Evolutionary conservation across 306 rosid species (phyloP), one percentile per base, ranked within the genome.

Genomic region (Prunus mume): DNA sequence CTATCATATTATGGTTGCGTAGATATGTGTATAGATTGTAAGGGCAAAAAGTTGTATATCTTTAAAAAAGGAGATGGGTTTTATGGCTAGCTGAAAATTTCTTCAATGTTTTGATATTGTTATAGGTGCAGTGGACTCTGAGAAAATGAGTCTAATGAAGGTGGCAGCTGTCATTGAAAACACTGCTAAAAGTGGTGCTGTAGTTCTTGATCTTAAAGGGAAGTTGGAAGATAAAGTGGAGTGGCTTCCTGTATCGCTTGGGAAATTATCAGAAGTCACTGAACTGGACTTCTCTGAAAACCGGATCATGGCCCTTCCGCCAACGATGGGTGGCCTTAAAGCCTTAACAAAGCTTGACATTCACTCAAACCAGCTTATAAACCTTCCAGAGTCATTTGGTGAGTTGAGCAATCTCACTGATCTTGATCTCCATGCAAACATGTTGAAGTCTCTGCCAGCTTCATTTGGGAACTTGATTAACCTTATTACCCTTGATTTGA

Each of bases 181-280:
- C 79, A 85, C 79, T 76, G 90, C 89, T 19, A 89, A 84, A 68
- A 89, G 77, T 67, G 91, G 90, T 51, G 84, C 81, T 43, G 41
- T 76, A 73, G 88, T 41, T 46, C 91, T 95, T 77, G 90, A 95
- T 54, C 95, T 95, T 46, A 88, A 80, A 83, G 96, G 92, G n/a
- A 95, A 84, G 49, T 87, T 94, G 78, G 81, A 69, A 82, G 98
- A 95, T 58, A 90, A 84, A 82, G 68, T 85, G 89, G 97, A 95
- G 71, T 92, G 93, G 93, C 92, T 95, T 80, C 98, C 98, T 2
- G 13, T 87, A 14, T 92, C 98, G 54, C 87, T 95, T 73, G 97
- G 98, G 76, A 95, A 95, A 70, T 80, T 95, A 78, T 86, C 88
- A 69, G 77, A 75, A 70, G 82, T 92, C 43, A 78, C 88, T 73